These are phyloP conservation scores for Ambrosia artemisiifolia DNA, from an alignment of 129 eudicot species.

Conservation along the genomic window DNA sequence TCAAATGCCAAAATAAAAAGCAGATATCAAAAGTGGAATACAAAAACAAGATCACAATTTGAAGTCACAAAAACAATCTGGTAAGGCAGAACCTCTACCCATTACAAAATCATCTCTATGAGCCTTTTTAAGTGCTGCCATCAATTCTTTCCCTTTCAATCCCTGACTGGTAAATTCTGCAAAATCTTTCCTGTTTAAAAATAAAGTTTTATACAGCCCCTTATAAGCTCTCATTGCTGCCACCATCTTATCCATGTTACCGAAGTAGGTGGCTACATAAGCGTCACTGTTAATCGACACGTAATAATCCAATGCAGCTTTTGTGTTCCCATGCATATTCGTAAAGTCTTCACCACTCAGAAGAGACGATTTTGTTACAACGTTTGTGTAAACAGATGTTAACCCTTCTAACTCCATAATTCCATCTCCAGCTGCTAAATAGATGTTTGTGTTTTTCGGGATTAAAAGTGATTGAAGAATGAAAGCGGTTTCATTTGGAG, in stretches of 20 bases:
- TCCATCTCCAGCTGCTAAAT: conserved; percentile 97
- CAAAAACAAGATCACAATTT: conserved; percentile 42
- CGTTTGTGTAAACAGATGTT: conserved; percentile 61
- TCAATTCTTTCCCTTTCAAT: conserved; percentile 51
- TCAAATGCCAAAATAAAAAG: not conserved
- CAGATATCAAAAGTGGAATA: not conserved
- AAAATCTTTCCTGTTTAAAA: conserved; percentile 62
- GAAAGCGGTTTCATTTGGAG: conserved; percentile 82
- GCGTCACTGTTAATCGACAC: conserved; percentile 90
- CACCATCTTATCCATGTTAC: conserved; percentile 99
- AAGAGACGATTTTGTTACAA: conserved; percentile 64
- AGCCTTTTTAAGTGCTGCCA: conserved; percentile 58
- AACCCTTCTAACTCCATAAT: conserved; percentile 83
- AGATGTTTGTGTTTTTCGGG: conserved; percentile 69
- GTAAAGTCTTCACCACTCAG: conserved; percentile 61
- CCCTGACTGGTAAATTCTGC: conserved; percentile 58
- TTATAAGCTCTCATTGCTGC: conserved; percentile 84
- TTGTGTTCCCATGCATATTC: conserved; percentile 94
- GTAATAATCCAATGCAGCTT: conserved; percentile 90
- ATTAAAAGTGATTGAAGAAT: conserved; percentile 75
- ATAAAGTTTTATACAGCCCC: conserved; percentile 69
- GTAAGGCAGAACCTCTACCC: conserved; percentile 91
- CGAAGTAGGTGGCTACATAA: conserved; percentile 86
- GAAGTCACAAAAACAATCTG: conserved; percentile 93
- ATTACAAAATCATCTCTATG: conserved; percentile 71